Base-by-base conservation (phyloP, 805 yeast species). In the Ascoidea tarda region DNA sequence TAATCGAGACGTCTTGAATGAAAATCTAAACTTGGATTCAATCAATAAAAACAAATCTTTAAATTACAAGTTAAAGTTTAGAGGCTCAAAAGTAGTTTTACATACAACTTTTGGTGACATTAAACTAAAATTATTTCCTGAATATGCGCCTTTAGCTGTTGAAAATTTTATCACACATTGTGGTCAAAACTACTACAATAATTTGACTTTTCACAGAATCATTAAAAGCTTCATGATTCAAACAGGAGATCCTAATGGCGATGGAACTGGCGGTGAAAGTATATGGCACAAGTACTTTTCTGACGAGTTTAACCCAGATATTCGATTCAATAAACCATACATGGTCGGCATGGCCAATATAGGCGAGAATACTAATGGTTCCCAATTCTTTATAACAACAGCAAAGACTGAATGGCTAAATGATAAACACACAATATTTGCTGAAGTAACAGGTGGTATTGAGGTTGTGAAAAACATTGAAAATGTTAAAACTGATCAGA, bases 361-460 rank as follows among this genome's bases (percentile, higher is more conserved):
- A 16, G 84, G 81, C 5, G 59, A 66, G 28, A 59, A 75, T 53
- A 64, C 81, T 10, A 82, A 82, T 57, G 72, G 76, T 21, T 77
- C 87, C 0, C 90, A 83, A 61, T 84, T 85, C 61, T 85, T 85
- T 61, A 81, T 86, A 47, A 77, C 82, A 8, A 81, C 89, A 0
- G 76, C 72, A 51, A 77, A 87, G 1, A 76, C 82, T 6, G 83
- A 87, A 1, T 96, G 88, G 65, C 67, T 89, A 54, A 78, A 75
- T 47, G 87, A 87, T 0, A 84, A 82, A 59, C 90, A 87, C 61
- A 72, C 90, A 0, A 80, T 87, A 1, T 84, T 89, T 66, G 96
- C 96, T 1, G 69, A 68, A 53, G 89, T 88, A 8, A 59, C 70
- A 6, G 72, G 71, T 59, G 95, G 87, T 16, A 84, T 82, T 62